Percentiles rank a stretch among this genome's conserved stretches.
These are phyloP conservation scores for Solanum chacoense DNA, from an alignment of 305 asterid genomes.

Conservation along the genomic window DNA sequence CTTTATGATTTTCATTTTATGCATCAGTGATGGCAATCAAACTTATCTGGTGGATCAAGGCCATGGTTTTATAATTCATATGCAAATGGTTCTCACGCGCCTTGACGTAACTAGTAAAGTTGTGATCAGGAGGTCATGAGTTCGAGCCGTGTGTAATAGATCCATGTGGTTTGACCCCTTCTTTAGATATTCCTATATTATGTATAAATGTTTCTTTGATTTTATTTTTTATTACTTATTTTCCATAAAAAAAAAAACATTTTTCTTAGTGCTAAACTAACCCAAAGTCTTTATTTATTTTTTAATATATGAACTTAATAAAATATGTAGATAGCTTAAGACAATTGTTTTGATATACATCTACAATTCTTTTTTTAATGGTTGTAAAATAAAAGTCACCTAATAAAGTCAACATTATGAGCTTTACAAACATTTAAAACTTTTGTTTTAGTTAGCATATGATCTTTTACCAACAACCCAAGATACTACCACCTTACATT, in stretches of 20 bases:
- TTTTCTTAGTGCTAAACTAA: no score
- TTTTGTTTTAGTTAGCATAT: not conserved
- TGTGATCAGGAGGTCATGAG: not conserved
- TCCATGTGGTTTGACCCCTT: not conserved
- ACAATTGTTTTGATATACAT: not conserved
- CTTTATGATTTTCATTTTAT: not conserved
- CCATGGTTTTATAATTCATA: not conserved
- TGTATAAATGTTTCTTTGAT: not conserved
- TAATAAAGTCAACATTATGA: not conserved
- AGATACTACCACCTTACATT: not conserved
- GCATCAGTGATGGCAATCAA: not conserved
- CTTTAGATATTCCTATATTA: not conserved
- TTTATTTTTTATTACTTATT: not conserved
- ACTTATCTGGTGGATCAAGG: not conserved
- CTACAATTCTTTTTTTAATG: not conserved
- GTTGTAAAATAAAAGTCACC: not conserved
- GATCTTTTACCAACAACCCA: not conserved
- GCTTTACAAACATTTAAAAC: not conserved
- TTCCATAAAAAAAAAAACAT: not conserved
- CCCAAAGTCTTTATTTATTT: not conserved
- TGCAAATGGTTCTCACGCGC: not conserved
- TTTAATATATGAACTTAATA: not conserved
- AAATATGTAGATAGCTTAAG: not conserved
- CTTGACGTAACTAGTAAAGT: not conserved
- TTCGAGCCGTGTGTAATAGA: not conserved